Base-by-base conservation (phyloP, 2,329 filamentous ascomycete species). In the Aureobasidium sp. region DNA sequence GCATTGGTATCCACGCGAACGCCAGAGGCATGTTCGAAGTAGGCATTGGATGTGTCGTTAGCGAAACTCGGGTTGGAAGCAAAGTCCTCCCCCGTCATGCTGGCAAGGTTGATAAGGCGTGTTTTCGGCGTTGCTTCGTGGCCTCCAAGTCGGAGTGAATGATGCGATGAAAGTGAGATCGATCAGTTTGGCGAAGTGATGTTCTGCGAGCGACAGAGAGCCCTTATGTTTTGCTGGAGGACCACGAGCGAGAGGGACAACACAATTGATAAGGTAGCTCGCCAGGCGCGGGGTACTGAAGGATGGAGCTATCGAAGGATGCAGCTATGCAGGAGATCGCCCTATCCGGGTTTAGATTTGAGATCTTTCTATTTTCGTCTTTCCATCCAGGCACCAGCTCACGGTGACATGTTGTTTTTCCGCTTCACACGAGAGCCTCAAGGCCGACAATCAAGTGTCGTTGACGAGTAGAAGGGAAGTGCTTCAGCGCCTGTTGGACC, bases 21-120 rank as follows among this genome's bases (percentile, higher is more conserved):
- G 49, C 65, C 77, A 48, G 75, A 73, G 27, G 76, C 75, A 64
- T 80, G 76, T 52, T 78, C 71, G 67, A 77, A 76, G 69, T 74
- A 80, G 22, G 71, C 70, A 62, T 71, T 70, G 39, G 71, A 67
- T 22, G 74, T 70, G 62, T 75, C 70, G 67, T 77, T 76, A 36
- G 60, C 20, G 20, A 62, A 42, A 36, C 15, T 51, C 15, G 41
- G 57, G 14, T 53, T 49, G 12, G 47, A 60, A 27, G 41, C 36
- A 8, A 52, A 62, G 17, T 39, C 31, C 29, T 42, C 17, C 14
- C 51, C 52, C 6, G 47, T 61, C 51, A 56, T 62, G 25, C 12
- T 47, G 41, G 14, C 4, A 14, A 29, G 41, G 36, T 25, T 15
- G 36, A 3, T 25, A 17, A 4, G 20, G 25, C 12, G 14, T 27